phyloP scores from a whole-genome alignment of 1,284 basidiomycete species.

The Dichomitus squalens region DNA sequence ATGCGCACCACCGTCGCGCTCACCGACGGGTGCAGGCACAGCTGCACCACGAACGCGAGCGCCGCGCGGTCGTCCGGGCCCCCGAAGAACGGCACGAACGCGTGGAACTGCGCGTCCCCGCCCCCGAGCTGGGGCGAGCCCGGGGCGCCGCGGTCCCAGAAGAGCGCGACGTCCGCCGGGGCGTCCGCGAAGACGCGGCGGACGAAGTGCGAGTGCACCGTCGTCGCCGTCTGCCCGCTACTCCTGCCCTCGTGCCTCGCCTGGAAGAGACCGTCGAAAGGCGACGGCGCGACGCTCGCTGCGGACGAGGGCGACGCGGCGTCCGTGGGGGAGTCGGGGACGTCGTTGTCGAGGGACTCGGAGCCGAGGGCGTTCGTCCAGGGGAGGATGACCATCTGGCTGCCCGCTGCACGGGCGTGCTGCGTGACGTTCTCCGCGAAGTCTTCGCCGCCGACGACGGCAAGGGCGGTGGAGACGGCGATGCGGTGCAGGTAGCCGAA shows the following conservation, averaged over 20 bases:
- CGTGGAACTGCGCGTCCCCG: conserved; percentile 50
- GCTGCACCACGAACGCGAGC: conserved; percentile 76
- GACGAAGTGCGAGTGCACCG: conserved; percentile 78
- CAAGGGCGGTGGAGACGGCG: conserved; percentile 67
- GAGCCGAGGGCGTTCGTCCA: conserved; percentile 54
- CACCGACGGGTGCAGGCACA: conserved; percentile 66
- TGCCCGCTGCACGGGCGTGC: conserved; percentile 58
- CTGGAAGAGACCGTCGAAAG: conserved; percentile 60
- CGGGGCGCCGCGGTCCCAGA: conserved; percentile 73
- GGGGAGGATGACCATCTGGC: conserved; percentile 82
- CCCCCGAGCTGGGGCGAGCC: conserved; percentile 26
- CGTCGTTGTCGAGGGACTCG: not conserved
- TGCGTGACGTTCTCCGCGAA: conserved; percentile 70
- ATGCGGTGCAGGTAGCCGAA: conserved; percentile 80
- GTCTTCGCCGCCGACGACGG: conserved; percentile 66
- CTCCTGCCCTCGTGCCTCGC: conserved; percentile 27
- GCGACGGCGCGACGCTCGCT: conserved; percentile 5
- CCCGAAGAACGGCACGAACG: conserved; percentile 90
- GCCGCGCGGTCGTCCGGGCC: conserved; percentile 91
- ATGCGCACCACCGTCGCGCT: conserved; percentile 74
- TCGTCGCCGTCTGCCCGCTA: conserved; percentile 49
- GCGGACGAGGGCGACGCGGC: not conserved
- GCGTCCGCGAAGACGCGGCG: conserved; percentile 75
- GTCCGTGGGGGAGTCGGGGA: not conserved
- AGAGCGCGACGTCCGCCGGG: conserved; percentile 74